Evolutionary conservation across 495 filamentous ascomycete genomes (phyloP).

Genomic region (Penicillium odoratum): DNA sequence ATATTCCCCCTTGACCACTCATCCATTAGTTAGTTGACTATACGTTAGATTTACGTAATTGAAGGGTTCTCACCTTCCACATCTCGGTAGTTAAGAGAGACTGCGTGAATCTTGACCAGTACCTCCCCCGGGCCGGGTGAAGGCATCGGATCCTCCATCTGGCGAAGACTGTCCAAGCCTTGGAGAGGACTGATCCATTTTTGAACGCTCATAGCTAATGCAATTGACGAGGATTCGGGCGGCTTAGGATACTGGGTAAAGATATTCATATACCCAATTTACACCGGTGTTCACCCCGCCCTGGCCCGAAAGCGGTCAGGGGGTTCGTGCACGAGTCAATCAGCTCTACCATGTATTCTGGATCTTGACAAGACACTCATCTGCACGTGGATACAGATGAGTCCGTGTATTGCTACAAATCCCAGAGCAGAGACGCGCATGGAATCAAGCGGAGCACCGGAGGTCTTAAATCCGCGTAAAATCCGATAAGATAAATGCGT

Average conservation of each 20-base stretch:
- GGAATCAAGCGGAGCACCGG: background rate
- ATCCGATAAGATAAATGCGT: background rate
- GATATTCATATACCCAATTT: no score
- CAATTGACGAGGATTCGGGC: no score
- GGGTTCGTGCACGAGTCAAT: no score
- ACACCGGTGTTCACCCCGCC: no score
- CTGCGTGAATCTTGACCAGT: conserved; percentile 54
- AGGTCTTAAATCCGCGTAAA: conserved; percentile 2
- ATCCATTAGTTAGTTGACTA: background rate
- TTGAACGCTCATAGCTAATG: conserved; percentile 27
- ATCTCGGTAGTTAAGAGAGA: conserved; percentile 61
- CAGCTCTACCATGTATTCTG: no score
- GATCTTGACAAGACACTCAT: no score
- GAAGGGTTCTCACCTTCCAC: conserved; percentile 47
- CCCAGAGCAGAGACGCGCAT: background rate
- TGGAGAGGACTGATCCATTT: conserved; percentile 52
- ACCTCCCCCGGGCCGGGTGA: conserved; percentile 50
- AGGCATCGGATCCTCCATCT: conserved; percentile 42
- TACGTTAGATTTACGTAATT: background rate
- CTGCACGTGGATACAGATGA: background rate
- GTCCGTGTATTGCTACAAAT: no score
- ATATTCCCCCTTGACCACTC: conserved; percentile 58
- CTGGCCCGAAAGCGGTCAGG: no score
- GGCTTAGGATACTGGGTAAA: no score
- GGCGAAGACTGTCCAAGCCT: conserved; percentile 50